phyloP scores from a whole-genome alignment of 176 grass and related monocot genomes.

The Ensete glaucum region DNA sequence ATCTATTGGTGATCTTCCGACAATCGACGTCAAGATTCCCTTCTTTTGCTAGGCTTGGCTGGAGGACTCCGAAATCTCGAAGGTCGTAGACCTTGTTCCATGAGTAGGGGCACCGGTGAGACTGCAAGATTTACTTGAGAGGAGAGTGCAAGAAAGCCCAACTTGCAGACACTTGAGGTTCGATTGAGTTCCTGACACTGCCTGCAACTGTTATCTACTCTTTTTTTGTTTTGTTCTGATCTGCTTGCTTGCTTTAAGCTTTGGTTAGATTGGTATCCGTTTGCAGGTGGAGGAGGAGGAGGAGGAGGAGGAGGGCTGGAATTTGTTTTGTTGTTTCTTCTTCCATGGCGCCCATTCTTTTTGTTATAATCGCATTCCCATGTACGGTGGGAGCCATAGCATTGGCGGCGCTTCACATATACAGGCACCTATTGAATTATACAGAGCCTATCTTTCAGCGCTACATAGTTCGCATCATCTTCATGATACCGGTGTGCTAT shows the following conservation, averaged over 20 bases:
- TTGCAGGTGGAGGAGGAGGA: neutral
- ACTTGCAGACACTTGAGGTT: neutral
- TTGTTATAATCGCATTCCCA: constrained; percentile 59
- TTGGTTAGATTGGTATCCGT: neutral
- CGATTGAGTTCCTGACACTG: neutral
- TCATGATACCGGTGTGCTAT: constrained; percentile 57
- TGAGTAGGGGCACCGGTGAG: neutral
- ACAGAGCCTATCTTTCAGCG: constrained; percentile 61
- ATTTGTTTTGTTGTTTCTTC: neutral
- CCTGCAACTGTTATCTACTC: neutral
- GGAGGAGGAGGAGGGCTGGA: neutral
- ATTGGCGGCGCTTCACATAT: constrained; percentile 64
- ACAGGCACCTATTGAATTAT: constrained; percentile 80
- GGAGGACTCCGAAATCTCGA: too few species aligned
- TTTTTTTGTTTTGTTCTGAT: neutral
- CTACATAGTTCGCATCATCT: constrained; percentile 77
- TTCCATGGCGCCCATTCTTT: constrained; percentile 38
- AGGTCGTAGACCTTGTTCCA: neutral
- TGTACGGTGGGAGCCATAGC: constrained; percentile 76
- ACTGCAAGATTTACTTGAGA: neutral
- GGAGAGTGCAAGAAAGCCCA: neutral
- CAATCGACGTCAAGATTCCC: too few species aligned
- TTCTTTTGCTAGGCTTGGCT: too few species aligned
- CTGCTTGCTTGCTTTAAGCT: neutral
- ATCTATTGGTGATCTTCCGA: too few species aligned